Evolutionary conservation across 495 filamentous ascomycete genomes (phyloP), one percentile per base, ranked within the genome.

Genomic region (Talaromyces liani): DNA sequence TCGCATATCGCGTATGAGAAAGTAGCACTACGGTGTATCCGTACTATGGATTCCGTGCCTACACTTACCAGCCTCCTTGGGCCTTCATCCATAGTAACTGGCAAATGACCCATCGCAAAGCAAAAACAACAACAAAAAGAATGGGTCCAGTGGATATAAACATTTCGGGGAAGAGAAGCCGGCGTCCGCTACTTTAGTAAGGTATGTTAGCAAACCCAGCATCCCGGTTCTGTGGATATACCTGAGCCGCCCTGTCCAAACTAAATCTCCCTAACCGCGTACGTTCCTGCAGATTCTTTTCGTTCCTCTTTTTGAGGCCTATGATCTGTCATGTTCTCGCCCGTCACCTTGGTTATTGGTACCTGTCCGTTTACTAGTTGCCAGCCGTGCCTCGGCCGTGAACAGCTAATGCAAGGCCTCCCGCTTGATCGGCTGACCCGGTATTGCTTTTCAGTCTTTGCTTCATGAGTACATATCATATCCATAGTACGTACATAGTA

Each of bases 141-240:
- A 45, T 18, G 39, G 45, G 18, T 49, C n/a, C n/a, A 49, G 45
- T 49, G 45, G 45, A 49, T 49, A 49, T 18, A n/a, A 22, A 33
- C 54, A 27, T 14, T 8, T 25, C 56, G 56, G 56, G 56, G 56
- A 58, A 58, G 56, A 18, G 56, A 58, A 58, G 56, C 56, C 56
- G 56, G 27, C 27, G 56, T 7, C 56, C 27, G 56, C 54, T 18
- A 14, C 22, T 4, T 20, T 1, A 24, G 24, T 20, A 22, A 58
- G 14, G 27, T 9, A 36, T 25, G 12, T 22, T 18, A 29, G 25
- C 25, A 55, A 58, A 34, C 56, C 56, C 56, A 58, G 56, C 56
- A 58, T 58, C 31, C 27, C 16, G 56, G 56, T 33, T 58, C 56
- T 36, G 53, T 56, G 53, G 53, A 29, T 58, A 33, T 9, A 58